A percentile compares a stretch with the other conserved stretches of the same genome.
phyloP scores from a whole-genome alignment of 805 yeast genomes.

The Ogataea methylovora region DNA sequence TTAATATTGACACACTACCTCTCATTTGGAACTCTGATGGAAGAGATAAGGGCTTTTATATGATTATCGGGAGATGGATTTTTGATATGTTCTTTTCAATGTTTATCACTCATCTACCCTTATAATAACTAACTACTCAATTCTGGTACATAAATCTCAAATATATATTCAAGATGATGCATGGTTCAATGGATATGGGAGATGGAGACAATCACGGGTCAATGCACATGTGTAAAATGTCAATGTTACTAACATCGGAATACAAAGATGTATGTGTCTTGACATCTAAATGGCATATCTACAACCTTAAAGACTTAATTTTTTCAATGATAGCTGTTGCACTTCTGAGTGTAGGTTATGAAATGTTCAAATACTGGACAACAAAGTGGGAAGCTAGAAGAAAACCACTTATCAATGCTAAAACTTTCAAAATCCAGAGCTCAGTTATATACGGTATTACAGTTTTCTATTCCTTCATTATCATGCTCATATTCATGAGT shows the following conservation, averaged over 20 bases:
- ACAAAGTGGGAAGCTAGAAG: conserved; percentile 15
- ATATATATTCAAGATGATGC: conserved; percentile 7
- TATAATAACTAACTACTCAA: no score
- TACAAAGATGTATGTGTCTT: conserved; percentile 36
- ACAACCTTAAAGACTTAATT: conserved; percentile 25
- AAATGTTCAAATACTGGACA: conserved; percentile 23
- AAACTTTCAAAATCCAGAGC: conserved; percentile 17
- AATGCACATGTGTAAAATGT: conserved; percentile 24
- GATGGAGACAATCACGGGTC: conserved; percentile 10
- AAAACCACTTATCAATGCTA: background rate
- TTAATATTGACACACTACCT: no score
- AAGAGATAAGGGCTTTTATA: no score
- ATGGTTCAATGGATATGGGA: conserved; percentile 12
- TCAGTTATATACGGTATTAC: conserved; percentile 30
- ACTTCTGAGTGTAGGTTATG: conserved; percentile 28
- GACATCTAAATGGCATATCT: conserved; percentile 32
- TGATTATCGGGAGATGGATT: no score
- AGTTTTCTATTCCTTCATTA: conserved; percentile 36
- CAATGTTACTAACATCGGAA: conserved; percentile 37
- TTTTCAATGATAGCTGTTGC: conserved; percentile 25
- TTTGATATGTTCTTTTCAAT: no score
- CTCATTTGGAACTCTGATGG: no score
- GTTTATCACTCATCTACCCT: no score
- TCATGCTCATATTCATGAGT: conserved; percentile 42
- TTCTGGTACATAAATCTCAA: no score